Evolutionary conservation across 2,329 filamentous ascomycete genomes (phyloP), one percentile per base, ranked within the genome.

Genomic region (Atkinsonella texensis): DNA sequence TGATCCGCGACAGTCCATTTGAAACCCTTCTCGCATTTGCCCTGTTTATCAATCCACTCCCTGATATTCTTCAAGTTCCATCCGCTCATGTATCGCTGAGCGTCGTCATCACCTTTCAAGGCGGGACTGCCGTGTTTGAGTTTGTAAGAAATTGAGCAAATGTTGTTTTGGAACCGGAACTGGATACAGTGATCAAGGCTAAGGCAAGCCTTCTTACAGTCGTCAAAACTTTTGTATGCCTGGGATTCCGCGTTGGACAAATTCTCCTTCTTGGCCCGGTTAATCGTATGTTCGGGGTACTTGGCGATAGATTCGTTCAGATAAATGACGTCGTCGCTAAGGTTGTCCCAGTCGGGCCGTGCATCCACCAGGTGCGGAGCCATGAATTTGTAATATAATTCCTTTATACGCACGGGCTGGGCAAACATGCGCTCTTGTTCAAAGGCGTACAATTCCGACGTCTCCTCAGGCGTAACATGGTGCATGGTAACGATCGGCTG

Each of bases 401-500:
- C 75, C 48, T 67, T 66, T 56, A 76, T 68, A 3, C 70, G 64
- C 20, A 75, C 62, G 9, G 70, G 62, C 2, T 49, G 35, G 35
- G 53, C 44, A 49, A 62, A 62, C 35, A 66, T 66, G 44, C 68
- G 67, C 35, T 62, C 60, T 55, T 66, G 66, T 58, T 80, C 77
- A 57, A 73, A 78, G n/a, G 72, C 67, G 69, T 72, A 76, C 41
- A 80, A 67, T 10, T 64, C 65, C 23, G 70, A 72, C 4, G 78
- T 65, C 50, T 80, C 77, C 52, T 76, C 69, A 54, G 70, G 67
- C 18, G 67, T 67, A 55, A 77, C 67, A 60, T 79, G 75, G 59
- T 79, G 75, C 75, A 80, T 78, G 5, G 77, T 79, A 2, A 73
- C 68, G 44, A 79, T 67, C 9, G 76, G 74, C 48, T 78, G 73